Evolutionary conservation across 1,284 basidiomycete species (phyloP), one percentile per base, ranked within the genome.

Genomic region (Tausonia pullulans): DNA sequence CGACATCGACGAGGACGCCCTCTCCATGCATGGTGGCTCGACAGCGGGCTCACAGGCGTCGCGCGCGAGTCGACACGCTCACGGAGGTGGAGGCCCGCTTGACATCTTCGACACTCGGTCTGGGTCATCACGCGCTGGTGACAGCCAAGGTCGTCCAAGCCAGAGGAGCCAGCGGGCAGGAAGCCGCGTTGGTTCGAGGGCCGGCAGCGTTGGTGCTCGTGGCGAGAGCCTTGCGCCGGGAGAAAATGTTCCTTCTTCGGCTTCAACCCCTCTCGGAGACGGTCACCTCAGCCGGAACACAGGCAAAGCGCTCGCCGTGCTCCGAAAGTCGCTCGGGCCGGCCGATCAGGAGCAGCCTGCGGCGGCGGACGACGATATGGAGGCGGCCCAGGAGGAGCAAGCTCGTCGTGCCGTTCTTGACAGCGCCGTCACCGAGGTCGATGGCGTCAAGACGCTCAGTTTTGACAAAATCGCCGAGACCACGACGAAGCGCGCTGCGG

Each of bases 401-500:
- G 27, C 27, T 27, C 27, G 27, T 27, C 27, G 27, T 27, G 27
- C 27, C 27, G 27, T 27, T 27, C 27, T 27, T 27, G 27, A 27
- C 27, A 27, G 27, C 27, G 27, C 27, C 27, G 27, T 27, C 27
- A 27, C 27, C 27, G 75, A 75, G 11, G 79, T 79, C 54, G 82
- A 83, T 1, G 27, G 27, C 27, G 27, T 27, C 52, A 85, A 84
- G 74, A 77, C 79, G 5, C 75, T 91, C 69, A 86, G 84, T 71
- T 94, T 93, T 77, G 81, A 82, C 61, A 78, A 82, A 71, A 83
- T 88, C 78, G 81, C 87, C 2, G 79, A 85, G 70, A 89, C 87
- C 27, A 27, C 27, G 27, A 27, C 27, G 27, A 27, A 27, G 27
- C 27, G 27, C 27, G 95, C 93, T 3, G 92, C 94, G 0, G 85